Conservation (phyloP, 331 rosid species). For the Quercus tomentella region DNA sequence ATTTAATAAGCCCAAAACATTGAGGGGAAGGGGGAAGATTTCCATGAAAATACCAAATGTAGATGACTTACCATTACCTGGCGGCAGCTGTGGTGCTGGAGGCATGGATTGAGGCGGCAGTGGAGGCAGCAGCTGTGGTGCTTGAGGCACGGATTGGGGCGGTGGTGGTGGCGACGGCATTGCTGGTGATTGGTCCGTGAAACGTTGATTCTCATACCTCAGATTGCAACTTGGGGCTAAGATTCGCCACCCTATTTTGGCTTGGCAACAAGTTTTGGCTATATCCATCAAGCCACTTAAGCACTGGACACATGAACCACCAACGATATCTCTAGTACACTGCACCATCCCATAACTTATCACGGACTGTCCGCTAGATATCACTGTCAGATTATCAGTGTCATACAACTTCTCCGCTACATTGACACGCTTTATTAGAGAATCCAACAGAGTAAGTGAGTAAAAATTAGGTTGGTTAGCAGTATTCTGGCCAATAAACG, state of each 20-base stretch:
- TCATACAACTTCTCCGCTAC: too few species aligned
- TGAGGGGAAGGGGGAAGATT: too few species aligned
- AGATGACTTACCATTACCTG: too few species aligned
- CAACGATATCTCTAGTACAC: conserved; percentile 21
- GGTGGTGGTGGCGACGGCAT: background rate
- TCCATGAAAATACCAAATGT: too few species aligned
- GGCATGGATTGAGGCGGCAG: too few species aligned
- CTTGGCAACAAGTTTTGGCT: background rate
- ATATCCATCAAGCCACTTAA: background rate
- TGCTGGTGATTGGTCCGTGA: background rate
- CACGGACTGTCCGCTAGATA: background rate
- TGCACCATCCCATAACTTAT: conserved; percentile 28
- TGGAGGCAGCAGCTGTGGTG: background rate
- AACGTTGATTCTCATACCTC: background rate
- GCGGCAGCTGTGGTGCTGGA: too few species aligned
- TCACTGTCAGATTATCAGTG: too few species aligned
- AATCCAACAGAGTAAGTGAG: background rate
- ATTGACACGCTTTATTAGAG: background rate
- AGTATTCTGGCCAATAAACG: background rate
- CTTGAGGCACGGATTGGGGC: background rate
- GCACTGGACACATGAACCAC: background rate
- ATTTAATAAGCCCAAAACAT: too few species aligned
- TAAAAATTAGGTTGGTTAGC: background rate
- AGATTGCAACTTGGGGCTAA: conserved; percentile 7
- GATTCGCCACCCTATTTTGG: background rate